Conservation (phyloP, 2,329 filamentous ascomycete genomes). For the Fusarium sp. region DNA sequence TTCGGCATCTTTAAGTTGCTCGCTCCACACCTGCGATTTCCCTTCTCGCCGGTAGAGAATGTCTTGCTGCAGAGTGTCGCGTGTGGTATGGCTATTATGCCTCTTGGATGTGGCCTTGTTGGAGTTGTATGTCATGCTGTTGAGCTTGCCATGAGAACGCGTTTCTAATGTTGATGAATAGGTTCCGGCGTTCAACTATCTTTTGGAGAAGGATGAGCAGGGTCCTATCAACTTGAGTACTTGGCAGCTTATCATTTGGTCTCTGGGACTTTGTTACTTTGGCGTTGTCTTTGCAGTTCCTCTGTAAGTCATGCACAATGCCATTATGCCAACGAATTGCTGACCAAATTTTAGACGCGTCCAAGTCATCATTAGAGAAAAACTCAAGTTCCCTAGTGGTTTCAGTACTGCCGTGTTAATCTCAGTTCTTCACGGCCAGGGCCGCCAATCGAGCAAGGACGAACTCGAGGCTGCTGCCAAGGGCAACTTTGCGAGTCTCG, state of each 20-base stretch:
- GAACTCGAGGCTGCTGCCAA: slow-evolving; percentile 50
- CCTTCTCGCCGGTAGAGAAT: slow-evolving; percentile 95
- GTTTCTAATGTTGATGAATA: slow-evolving; percentile 37
- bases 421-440: slow-evolving; percentile 81
- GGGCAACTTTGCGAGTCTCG: slow-evolving; percentile 57
- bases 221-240: slow-evolving; percentile 79
- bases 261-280: slow-evolving; percentile 93
- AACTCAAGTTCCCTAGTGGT: slow-evolving; percentile 92
- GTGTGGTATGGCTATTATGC: slow-evolving; percentile 96
- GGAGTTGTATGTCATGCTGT: slow-evolving; percentile 69
- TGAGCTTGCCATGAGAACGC: neutral
- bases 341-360: slow-evolving; percentile 62
- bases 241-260: slow-evolving; percentile 88
- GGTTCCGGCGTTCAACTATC: slow-evolving; percentile 90
- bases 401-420: slow-evolving; percentile 97
- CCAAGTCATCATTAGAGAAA: slow-evolving; percentile 93
- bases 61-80: slow-evolving; percentile 97
- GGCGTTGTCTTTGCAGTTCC: slow-evolving; percentile 97
- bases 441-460: slow-evolving; percentile 46
- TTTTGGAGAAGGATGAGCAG: slow-evolving; percentile 80
- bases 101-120: slow-evolving; percentile 93
- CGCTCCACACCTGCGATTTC: slow-evolving; percentile 76
- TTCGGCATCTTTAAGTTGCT: slow-evolving; percentile 92
- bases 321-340: neutral
- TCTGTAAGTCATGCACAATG: slow-evolving; percentile 55